Conservation (phyloP, 768 basidiomycete genomes). For the Glaciozyma martinii region DNA sequence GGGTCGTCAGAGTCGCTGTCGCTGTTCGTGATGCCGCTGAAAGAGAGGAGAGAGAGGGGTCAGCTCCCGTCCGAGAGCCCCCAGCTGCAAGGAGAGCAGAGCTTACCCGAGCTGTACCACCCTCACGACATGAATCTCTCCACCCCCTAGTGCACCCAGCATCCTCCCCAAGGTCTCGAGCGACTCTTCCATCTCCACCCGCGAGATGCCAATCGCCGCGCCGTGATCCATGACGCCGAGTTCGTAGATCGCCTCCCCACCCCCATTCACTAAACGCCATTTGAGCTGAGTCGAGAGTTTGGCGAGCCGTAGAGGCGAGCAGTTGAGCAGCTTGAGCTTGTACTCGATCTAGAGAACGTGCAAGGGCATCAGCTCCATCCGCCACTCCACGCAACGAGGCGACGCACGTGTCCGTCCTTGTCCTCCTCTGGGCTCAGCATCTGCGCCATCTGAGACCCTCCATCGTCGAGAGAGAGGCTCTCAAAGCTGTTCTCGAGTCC, state of each 20-base stretch:
- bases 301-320: slow-evolving; percentile 40
- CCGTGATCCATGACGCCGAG: slow-evolving; percentile 77
- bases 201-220: slow-evolving; percentile 64
- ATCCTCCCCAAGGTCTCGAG: slow-evolving; percentile 83
- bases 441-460: neutral
- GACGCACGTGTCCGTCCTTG: neutral
- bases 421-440: neutral
- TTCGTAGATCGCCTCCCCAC: slow-evolving; percentile 75
- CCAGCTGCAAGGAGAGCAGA: neutral
- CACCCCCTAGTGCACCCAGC: slow-evolving; percentile 79
- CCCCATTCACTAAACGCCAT: slow-evolving; percentile 81
- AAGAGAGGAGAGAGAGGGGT: neutral
- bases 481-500: neutral
- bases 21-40: neutral
- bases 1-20: slow-evolving; percentile 1
- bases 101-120: slow-evolving; percentile 15
- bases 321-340: slow-evolving; percentile 18
- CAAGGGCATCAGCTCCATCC: neutral
- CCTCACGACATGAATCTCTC: slow-evolving; percentile 6
- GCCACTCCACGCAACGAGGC: too few relatives aligned
- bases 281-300: slow-evolving; percentile 85
- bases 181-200: slow-evolving; percentile 64
- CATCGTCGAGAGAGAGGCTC: neutral
- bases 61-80: too few relatives aligned
- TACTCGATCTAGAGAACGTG: slow-evolving; percentile 13